Conservation (phyloP, 2,329 filamentous ascomycete genomes). For the Curvularia spicifera region DNA sequence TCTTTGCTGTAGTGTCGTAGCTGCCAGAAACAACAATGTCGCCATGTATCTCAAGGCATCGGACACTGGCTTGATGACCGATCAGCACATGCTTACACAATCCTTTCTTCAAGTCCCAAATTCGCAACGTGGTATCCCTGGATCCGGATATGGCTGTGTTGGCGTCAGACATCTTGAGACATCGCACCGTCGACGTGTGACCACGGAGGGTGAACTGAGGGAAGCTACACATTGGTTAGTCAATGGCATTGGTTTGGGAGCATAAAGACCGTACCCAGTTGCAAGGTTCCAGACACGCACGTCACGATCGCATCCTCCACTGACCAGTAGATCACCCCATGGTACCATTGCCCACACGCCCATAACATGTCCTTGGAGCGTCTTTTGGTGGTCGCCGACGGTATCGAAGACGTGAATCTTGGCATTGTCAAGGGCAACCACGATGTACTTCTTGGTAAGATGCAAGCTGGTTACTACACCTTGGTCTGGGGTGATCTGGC, state of each 20-base stretch:
- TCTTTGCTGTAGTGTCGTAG: slow-evolving; percentile 94
- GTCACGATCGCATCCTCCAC: slow-evolving; percentile 94
- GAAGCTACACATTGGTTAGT: slow-evolving; percentile 30
- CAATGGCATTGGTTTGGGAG: not conserved
- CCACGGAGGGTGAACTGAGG: slow-evolving; percentile 73
- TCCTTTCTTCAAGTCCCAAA: slow-evolving; percentile 92
- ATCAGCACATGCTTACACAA: slow-evolving; percentile 90
- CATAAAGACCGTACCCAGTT: slow-evolving; percentile 70
- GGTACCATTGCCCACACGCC: slow-evolving; percentile 99
- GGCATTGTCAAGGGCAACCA: slow-evolving; percentile 95
- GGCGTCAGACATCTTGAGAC: slow-evolving; percentile 94
- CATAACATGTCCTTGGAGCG: slow-evolving; percentile 95
- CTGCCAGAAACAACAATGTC: slow-evolving; percentile 97
- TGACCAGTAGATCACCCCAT: slow-evolving; percentile 93
- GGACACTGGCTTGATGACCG: slow-evolving; percentile 92
- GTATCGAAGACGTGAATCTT: slow-evolving; percentile 99
- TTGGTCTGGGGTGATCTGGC: slow-evolving; percentile 93
- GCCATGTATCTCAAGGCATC: slow-evolving; percentile 93
- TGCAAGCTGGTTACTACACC: slow-evolving; percentile 96
- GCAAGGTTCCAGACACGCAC: slow-evolving; percentile 96
- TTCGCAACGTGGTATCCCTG: slow-evolving; percentile 88
- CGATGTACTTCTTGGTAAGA: slow-evolving; percentile 93
- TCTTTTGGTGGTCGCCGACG: slow-evolving; percentile 84
- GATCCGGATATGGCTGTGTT: slow-evolving; percentile 97
- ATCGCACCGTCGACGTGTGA: slow-evolving; percentile 95